Percentiles rank a stretch among this genome's conserved stretches.
Conservation (phyloP, 108 stramenopile species). For the Discostella stelligeroides region DNA sequence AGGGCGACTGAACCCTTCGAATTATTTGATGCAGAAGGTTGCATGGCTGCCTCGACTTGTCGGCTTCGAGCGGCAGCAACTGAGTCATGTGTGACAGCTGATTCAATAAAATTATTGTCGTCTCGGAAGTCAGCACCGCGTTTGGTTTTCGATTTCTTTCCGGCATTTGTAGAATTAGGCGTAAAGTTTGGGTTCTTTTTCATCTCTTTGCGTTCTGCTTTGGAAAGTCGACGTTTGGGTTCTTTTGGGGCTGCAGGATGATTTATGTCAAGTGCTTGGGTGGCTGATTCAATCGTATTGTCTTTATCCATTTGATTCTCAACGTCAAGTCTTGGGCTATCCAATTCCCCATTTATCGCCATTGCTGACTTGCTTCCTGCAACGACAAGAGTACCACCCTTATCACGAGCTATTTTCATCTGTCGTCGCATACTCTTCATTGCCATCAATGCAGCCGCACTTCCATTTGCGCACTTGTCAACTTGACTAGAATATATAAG, state of each 20-base stretch:
- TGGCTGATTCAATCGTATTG: background rate
- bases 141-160: slow-evolving; percentile 61
- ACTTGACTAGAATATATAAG: slow-evolving; percentile 74
- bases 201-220: slow-evolving; percentile 87
- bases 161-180: slow-evolving; percentile 8
- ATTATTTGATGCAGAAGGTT: slow-evolving; percentile 69
- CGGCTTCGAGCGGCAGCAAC: slow-evolving; percentile 70
- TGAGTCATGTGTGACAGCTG: slow-evolving; percentile 72
- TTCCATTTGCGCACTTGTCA: slow-evolving; percentile 65
- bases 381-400: slow-evolving; percentile 74
- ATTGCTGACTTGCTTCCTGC: slow-evolving; percentile 67
- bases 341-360: slow-evolving; percentile 57
- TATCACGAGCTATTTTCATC: slow-evolving; percentile 85
- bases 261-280: background rate
- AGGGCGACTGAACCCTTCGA: slow-evolving; percentile 67
- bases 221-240: slow-evolving; percentile 84
- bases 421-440: slow-evolving; percentile 93
- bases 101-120: slow-evolving; percentile 83
- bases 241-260: slow-evolving; percentile 1
- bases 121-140: slow-evolving; percentile 80
- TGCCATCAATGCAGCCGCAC: slow-evolving; percentile 73
- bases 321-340: slow-evolving; percentile 9
- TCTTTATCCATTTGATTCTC: slow-evolving; percentile 12
- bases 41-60: slow-evolving; percentile 87
- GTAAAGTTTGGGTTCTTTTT: slow-evolving; percentile 70